Percentiles rank a stretch among this genome's conserved stretches.
phyloP scores from a whole-genome alignment of 768 basidiomycete species.

The Amanita muscaria region DNA sequence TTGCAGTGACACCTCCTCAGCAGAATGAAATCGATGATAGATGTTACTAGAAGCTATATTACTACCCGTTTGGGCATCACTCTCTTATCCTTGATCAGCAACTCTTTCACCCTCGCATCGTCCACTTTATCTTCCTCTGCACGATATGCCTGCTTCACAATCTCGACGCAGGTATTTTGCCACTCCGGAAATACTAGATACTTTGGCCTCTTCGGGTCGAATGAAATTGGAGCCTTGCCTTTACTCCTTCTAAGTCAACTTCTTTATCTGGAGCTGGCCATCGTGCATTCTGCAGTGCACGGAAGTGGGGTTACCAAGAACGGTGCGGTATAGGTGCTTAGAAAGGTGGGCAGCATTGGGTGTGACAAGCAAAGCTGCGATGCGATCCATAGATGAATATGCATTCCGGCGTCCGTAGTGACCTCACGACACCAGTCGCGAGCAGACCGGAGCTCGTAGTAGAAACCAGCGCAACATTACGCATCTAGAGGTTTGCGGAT shows the following conservation, averaged over 20 bases:
- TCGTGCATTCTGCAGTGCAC: constrained; percentile 72
- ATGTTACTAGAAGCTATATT: no score
- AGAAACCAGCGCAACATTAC: no score
- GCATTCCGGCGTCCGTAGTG: constrained; percentile 75
- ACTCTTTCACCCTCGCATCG: constrained; percentile 66
- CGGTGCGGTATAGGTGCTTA: constrained; percentile 77
- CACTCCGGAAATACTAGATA: constrained; percentile 85
- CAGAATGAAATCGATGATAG: constrained; percentile 74
- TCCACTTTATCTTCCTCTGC: constrained; percentile 59
- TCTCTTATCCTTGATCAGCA: constrained; percentile 90
- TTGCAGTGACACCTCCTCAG: no score
- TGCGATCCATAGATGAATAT: constrained; percentile 77
- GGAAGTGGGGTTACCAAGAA: constrained; percentile 57
- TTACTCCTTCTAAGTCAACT: constrained; percentile 73
- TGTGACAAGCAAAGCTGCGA: constrained; percentile 68
- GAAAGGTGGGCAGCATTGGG: constrained; percentile 93
- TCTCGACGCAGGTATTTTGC: constrained; percentile 79
- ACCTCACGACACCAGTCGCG: constrained; percentile 97
- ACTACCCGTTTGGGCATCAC: constrained; percentile 90
- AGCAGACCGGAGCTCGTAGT: constrained; percentile 87
- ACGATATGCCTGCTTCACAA: constrained; percentile 61
- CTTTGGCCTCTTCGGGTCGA: constrained; percentile 82
- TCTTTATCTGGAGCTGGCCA: constrained; percentile 67
- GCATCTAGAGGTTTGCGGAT: no score
- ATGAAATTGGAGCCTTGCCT: constrained; percentile 46